Percentiles rank a stretch among this genome's conserved stretches.
These are phyloP conservation scores for Fraxinus xanthoxyloides DNA, from an alignment of 305 asterid species.

Conservation along the genomic window DNA sequence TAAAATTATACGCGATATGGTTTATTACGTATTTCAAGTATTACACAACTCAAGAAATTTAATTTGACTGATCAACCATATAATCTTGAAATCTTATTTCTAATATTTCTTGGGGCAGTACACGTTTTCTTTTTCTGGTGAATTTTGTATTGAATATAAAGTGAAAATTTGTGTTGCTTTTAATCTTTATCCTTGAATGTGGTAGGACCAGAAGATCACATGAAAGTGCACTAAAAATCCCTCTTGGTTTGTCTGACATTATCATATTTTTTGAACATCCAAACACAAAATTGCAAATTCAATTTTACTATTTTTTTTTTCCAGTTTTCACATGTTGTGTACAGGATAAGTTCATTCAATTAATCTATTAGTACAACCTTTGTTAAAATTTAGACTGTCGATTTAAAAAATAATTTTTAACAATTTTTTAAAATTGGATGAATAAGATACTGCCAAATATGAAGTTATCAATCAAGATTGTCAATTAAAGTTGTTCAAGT, in stretches of 20 bases:
- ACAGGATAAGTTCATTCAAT: not conserved
- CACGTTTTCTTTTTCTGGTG: not conserved
- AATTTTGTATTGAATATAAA: not conserved
- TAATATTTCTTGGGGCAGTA: not conserved
- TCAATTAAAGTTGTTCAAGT: not conserved
- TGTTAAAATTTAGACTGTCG: too few species aligned
- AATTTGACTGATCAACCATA: not conserved
- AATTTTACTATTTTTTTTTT: too few species aligned
- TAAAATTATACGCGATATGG: not conserved
- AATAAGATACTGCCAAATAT: not conserved
- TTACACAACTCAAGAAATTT: not conserved
- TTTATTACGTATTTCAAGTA: not conserved
- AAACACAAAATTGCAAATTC: not conserved
- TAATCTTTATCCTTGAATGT: not conserved
- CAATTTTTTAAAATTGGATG: too few species aligned
- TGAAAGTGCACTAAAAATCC: not conserved
- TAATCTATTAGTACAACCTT: not conserved
- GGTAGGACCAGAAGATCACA: not conserved
- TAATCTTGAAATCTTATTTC: not conserved
- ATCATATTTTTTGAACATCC: not conserved
- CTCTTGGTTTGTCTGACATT: not conserved
- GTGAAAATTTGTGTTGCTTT: not conserved
- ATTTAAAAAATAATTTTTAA: too few species aligned
- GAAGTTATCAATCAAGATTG: not conserved
- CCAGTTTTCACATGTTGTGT: not conserved